Conservation (phyloP, 805 yeast genomes). For the Lipomyces japonicus region DNA sequence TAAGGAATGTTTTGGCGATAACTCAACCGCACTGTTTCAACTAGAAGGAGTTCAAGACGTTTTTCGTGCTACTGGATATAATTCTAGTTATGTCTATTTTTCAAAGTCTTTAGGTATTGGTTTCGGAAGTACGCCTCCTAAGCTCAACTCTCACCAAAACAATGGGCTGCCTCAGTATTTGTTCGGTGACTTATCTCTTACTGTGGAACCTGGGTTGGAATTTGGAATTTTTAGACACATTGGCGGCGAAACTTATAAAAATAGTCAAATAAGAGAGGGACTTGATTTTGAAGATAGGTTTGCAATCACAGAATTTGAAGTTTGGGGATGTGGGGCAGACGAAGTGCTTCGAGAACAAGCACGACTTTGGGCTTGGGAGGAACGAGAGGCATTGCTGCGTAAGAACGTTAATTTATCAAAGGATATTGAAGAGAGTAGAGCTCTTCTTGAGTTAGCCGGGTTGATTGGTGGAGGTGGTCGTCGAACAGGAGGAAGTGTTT, state of each 20-base stretch:
- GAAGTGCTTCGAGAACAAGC: slow-evolving; percentile 74
- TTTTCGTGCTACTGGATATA: slow-evolving; percentile 42
- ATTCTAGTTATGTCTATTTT: slow-evolving; percentile 54
- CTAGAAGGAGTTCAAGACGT: slow-evolving; percentile 62
- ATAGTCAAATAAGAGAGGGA: slow-evolving; percentile 38
- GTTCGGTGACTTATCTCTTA: slow-evolving; percentile 77
- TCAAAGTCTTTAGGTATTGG: slow-evolving; percentile 79
- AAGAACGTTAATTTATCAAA: slow-evolving; percentile 62
- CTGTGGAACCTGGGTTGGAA: slow-evolving; percentile 74
- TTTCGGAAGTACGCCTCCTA: slow-evolving; percentile 68
- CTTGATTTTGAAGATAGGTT: slow-evolving; percentile 64
- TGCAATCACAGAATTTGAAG: slow-evolving; percentile 71
- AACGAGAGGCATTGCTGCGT: slow-evolving; percentile 74
- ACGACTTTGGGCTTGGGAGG: slow-evolving; percentile 87
- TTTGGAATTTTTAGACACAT: slow-evolving; percentile 73
- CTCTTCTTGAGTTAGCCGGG: slow-evolving; percentile 81
- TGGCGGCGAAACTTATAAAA: slow-evolving; percentile 43
- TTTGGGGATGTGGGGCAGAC: slow-evolving; percentile 86
- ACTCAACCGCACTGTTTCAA: slow-evolving; percentile 55
- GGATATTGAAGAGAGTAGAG: slow-evolving; percentile 53
- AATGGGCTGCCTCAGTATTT: slow-evolving; percentile 37
- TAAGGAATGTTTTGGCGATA: slow-evolving; percentile 68
- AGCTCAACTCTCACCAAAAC: slow-evolving; percentile 25
- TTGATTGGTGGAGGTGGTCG: slow-evolving; percentile 45
- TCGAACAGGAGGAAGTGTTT: slow-evolving; percentile 50